phyloP scores from a whole-genome alignment of 805 yeast species.

The Wickerhamiella azyma region DNA sequence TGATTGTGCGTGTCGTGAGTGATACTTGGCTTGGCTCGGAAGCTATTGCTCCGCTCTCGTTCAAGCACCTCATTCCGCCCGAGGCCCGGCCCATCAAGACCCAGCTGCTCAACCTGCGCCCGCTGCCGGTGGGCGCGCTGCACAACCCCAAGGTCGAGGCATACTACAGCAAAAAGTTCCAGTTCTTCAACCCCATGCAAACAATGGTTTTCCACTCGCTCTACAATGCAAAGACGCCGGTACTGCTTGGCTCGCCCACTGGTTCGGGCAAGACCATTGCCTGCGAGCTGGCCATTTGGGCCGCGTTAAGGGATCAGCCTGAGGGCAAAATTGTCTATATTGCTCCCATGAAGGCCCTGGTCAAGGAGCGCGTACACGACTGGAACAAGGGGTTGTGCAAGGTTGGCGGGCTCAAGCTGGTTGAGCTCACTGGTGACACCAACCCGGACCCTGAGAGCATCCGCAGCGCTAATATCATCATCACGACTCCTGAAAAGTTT shows the following conservation, averaged over 20 bases:
- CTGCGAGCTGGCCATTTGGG: conserved; percentile 95
- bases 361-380: conserved; percentile 70
- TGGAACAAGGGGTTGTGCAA: conserved; percentile 37
- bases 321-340: conserved; percentile 69
- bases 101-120: conserved; percentile 63
- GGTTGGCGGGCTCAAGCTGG: conserved; percentile 31
- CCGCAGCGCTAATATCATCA: conserved; percentile 55
- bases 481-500: conserved; percentile 77
- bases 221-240: conserved; percentile 65
- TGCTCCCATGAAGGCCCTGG: conserved; percentile 84
- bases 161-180: conserved; percentile 55
- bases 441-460: conserved; percentile 58
- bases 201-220: conserved; percentile 89
- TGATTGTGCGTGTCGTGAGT: conserved; percentile 63
- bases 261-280: conserved; percentile 98
- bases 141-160: conserved; percentile 52
- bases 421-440: conserved; percentile 74
- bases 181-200: conserved; percentile 95
- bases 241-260: conserved; percentile 93
- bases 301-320: conserved; percentile 75
- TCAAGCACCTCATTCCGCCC: conserved; percentile 82
- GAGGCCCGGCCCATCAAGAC: conserved; percentile 78
- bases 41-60: conserved; percentile 59
- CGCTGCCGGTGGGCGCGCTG: conserved; percentile 71
- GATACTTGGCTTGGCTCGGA: conserved; percentile 89